Percentiles rank a stretch among this genome's conserved stretches.
These are phyloP conservation scores for Hirsutella rhossiliensis DNA, from an alignment of 2,329 filamentous ascomycete species.

Conservation along the genomic window DNA sequence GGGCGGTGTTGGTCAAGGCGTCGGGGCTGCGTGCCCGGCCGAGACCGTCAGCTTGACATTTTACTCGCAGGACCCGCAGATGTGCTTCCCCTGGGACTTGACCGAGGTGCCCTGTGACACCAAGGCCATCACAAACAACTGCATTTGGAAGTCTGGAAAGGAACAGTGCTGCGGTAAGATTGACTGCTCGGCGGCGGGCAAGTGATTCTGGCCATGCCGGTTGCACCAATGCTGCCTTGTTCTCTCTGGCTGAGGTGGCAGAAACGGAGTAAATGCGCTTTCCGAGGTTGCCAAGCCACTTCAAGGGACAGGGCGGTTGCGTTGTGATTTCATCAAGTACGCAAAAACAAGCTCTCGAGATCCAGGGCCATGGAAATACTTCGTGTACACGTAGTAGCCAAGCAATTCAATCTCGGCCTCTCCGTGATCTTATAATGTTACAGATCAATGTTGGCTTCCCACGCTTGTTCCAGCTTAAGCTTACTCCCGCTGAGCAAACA, in stretches of 20 bases:
- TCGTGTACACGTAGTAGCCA: too few relatives aligned
- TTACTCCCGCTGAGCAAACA: too few relatives aligned
- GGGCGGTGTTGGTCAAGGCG: constrained; percentile 4
- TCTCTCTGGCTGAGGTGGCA: background rate
- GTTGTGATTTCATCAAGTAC: too few relatives aligned
- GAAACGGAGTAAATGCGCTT: too few relatives aligned
- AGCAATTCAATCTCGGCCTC: too few relatives aligned
- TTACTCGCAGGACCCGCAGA: constrained; percentile 6
- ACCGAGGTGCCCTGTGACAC: constrained; percentile 9
- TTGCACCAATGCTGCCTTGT: background rate
- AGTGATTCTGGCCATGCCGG: background rate
- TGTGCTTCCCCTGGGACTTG: constrained; percentile 6
- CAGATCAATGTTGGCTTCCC: too few relatives aligned
- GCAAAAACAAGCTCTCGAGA: too few relatives aligned
- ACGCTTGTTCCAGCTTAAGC: too few relatives aligned
- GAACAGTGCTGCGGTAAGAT: constrained; percentile 6
- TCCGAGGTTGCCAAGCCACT: too few relatives aligned
- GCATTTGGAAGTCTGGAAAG: constrained; percentile 6
- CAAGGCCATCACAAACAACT: constrained; percentile 6
- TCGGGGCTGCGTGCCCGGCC: constrained; percentile 7
- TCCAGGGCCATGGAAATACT: too few relatives aligned
- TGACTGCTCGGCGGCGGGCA: constrained; percentile 1
- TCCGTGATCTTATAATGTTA: too few relatives aligned
- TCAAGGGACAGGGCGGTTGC: too few relatives aligned
- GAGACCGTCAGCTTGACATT: constrained; percentile 7